A percentile compares a stretch with the other conserved stretches of the same genome.
Evolutionary conservation across 306 rosid genomes (phyloP).

Genomic region (Astragalus glycyphyllos): DNA sequence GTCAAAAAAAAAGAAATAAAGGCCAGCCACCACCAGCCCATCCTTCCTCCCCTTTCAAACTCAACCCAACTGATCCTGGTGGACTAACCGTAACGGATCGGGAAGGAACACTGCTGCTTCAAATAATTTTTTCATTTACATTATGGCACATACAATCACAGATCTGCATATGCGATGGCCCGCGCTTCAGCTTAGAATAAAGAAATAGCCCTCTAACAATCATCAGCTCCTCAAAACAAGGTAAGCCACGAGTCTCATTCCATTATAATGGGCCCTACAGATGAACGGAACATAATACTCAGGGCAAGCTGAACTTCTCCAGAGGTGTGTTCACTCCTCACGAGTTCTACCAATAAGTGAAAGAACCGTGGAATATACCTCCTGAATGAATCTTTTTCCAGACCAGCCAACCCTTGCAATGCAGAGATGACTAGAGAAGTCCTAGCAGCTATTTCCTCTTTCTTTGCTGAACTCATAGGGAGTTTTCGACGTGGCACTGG

Average conservation of each 20-base stretch:
- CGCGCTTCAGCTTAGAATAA: conserved; percentile 35
- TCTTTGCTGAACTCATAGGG: conserved; percentile 79
- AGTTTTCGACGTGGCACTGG: conserved; percentile 62
- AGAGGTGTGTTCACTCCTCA: conserved; percentile 84
- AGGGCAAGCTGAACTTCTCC: conserved; percentile 90
- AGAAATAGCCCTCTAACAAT: conserved; percentile 43
- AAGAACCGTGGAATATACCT: conserved; percentile 72
- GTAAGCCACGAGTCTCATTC: conserved; percentile 47
- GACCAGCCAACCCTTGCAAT: conserved; percentile 63
- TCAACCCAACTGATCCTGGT: neutral
- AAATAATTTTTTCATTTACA: conserved; percentile 53
- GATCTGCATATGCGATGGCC: conserved; percentile 35
- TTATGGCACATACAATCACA: conserved; percentile 44
- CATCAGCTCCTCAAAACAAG: conserved; percentile 34
- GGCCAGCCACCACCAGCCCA: neutral
- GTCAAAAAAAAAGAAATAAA: neutral
- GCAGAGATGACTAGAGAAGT: conserved; percentile 77
- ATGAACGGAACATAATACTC: conserved; percentile 76
- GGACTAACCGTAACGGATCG: neutral
- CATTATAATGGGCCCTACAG: conserved; percentile 81
- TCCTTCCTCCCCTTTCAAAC: conserved; percentile 15
- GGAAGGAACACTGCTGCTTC: conserved; percentile 10
- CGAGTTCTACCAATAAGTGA: conserved; percentile 86
- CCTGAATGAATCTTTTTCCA: conserved; percentile 67
- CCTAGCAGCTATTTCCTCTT: conserved; percentile 90